Percentiles rank a stretch among this genome's conserved stretches.
phyloP scores from a whole-genome alignment of 1,139 yeast genomes.

The Yamadazyma spencermartinsiae region DNA sequence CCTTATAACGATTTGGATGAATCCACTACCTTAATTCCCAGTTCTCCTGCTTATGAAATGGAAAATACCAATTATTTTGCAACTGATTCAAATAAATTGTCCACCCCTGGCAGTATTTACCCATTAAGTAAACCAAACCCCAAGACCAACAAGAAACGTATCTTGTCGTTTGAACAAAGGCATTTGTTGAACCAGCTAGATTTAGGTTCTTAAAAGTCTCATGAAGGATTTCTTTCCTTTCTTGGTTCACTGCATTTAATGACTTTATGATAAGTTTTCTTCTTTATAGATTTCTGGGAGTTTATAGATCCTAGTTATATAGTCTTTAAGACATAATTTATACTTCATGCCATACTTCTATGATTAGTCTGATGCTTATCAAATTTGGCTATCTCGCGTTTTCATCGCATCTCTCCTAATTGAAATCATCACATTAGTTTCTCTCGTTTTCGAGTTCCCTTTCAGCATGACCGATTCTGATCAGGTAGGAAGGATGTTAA shows the following conservation, averaged over 20 bases:
- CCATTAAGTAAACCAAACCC: slow-evolving; percentile 6
- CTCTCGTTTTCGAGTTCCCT: too few relatives aligned
- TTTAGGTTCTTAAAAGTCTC: background rate
- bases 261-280: too few relatives aligned
- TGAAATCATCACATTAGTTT: slow-evolving; percentile 1
- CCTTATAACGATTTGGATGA: slow-evolving; percentile 21
- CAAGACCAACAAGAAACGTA: slow-evolving; percentile 11
- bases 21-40: slow-evolving; percentile 5
- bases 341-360: too few relatives aligned
- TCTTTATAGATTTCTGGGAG: too few relatives aligned
- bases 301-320: too few relatives aligned
- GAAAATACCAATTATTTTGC: slow-evolving; percentile 8
- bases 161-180: slow-evolving; percentile 23
- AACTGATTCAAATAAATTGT: slow-evolving; percentile 7
- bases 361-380: background rate
- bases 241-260: background rate
- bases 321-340: too few relatives aligned
- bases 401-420: background rate
- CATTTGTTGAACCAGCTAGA: slow-evolving; percentile 20
- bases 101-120: slow-evolving; percentile 8
- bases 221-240: background rate
- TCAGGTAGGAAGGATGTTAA: slow-evolving; percentile 12
- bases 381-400: background rate
- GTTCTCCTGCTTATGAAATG: slow-evolving; percentile 11
- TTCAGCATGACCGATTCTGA: slow-evolving; percentile 8